Evolutionary conservation across 345 rosid species (phyloP), one percentile per base, ranked within the genome.

Genomic region (Populus nigra): DNA sequence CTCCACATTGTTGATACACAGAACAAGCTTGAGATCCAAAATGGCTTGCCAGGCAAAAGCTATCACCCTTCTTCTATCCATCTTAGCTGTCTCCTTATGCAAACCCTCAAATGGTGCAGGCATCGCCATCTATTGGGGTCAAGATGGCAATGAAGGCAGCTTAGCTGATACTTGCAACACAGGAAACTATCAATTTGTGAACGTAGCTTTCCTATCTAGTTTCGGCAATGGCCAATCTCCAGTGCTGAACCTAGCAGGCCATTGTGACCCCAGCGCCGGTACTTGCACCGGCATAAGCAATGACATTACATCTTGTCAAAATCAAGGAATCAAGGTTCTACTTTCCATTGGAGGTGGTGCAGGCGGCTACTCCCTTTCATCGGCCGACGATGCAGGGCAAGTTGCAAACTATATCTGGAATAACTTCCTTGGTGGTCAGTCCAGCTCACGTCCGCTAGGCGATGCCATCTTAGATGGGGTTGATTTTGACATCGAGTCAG

Each of bases 101-200:
- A 67, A 13, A 8, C 72, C 29, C 65, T 68, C 45, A 5, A 29
- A n/a, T 35, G 78, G 66, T 22, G 79, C 68, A 7, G 73, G 73
- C 27, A 76, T 76, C 36, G 73, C 79, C 25, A 55, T 76, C 73
- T 76, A 76, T 8, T 76, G 79, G 79, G 79, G 79, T 5, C 79
- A 76, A 68, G 11, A 76, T 2, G 73, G 73, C 20, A 5, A 17
- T 22, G 79, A 76, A 76, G 79, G 79, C 49, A 76, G 73, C 50
- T 23, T 77, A 18, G 76, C 80, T 0, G 63, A 71, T 22, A 77
- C 80, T 1, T 77, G 80, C 36, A 50, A 75, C 62, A 6, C 71
- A 1, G 76, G 80, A 65, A 77, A 63, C 35, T 77, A 65, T 65
- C 70, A 62, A 62, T 71, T 12, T 18, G 76, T 77, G 5, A 77